A percentile compares a stretch with the other conserved stretches of the same genome.
Evolutionary conservation across 2,329 filamentous ascomycete genomes (phyloP).

Genomic region (Penicillium carneum): DNA sequence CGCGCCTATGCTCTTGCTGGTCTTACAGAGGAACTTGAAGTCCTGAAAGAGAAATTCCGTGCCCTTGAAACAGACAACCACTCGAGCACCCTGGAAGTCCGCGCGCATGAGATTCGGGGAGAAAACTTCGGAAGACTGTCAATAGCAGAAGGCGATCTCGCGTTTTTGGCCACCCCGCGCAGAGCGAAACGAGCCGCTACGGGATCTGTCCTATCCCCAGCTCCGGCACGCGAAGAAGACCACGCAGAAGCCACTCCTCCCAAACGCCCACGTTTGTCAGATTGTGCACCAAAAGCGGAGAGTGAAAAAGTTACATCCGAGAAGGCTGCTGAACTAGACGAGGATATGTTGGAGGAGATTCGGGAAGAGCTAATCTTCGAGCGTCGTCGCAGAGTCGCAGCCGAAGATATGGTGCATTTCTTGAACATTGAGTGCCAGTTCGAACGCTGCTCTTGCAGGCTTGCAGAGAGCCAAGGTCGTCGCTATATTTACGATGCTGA

Average conservation of each 20-base stretch:
- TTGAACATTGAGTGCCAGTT: slow-evolving; percentile 60
- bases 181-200: slow-evolving; percentile 46
- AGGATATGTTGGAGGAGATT: slow-evolving; percentile 54
- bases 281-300: slow-evolving; percentile 32
- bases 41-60: slow-evolving; percentile 52
- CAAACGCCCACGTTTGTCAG: slow-evolving; percentile 46
- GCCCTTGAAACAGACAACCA: slow-evolving; percentile 50
- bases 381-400: slow-evolving; percentile 58
- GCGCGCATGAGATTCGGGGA: slow-evolving; percentile 42
- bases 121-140: slow-evolving; percentile 41
- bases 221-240: slow-evolving; percentile 21
- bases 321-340: slow-evolving; percentile 41
- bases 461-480: slow-evolving; percentile 53
- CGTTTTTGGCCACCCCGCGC: slow-evolving; percentile 42
- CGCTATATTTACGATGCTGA: slow-evolving; percentile 51
- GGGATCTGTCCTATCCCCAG: slow-evolving; percentile 37
- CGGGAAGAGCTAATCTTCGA: slow-evolving; percentile 61
- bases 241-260: slow-evolving; percentile 42
- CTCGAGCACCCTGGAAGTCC: slow-evolving; percentile 43
- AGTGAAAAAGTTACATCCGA: slow-evolving; percentile 40
- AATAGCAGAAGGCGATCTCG: slow-evolving; percentile 44
- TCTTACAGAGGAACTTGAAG: slow-evolving; percentile 54
- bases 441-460: slow-evolving; percentile 56
- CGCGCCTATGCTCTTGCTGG: slow-evolving; percentile 56
- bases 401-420: slow-evolving; percentile 64